These are phyloP conservation scores for Ambrosia artemisiifolia DNA, from an alignment of 129 eudicot species.

Conservation along the genomic window DNA sequence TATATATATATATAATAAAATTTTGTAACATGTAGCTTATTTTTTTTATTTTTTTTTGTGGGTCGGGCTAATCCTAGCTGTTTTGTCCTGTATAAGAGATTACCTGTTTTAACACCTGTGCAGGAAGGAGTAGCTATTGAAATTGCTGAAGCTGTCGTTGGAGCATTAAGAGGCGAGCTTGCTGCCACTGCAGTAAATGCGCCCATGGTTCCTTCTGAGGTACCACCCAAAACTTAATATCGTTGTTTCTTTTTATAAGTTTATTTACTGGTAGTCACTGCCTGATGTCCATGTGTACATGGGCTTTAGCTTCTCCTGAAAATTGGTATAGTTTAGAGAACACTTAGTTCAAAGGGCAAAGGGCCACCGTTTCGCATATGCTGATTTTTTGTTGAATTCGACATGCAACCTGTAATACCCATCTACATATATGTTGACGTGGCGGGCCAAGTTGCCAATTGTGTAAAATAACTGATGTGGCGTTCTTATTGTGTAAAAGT, in stretches of 20 bases:
- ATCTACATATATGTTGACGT: no score
- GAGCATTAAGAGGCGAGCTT: slow-evolving; percentile 58
- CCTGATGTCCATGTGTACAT: background rate
- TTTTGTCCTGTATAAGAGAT: background rate
- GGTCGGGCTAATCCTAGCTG: background rate
- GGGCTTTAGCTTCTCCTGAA: background rate
- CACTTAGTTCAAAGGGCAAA: background rate
- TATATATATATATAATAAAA: no score
- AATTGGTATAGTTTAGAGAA: background rate
- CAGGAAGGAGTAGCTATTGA: slow-evolving; percentile 44
- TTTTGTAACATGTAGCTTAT: background rate
- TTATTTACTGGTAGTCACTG: background rate
- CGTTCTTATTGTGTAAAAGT: no score
- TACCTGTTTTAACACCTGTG: slow-evolving; percentile 6
- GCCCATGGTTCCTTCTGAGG: slow-evolving; percentile 99
- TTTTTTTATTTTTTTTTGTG: background rate
- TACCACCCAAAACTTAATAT: slow-evolving; percentile 23
- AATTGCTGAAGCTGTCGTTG: slow-evolving; percentile 38
- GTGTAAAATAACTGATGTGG: no score
- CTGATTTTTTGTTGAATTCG: no score
- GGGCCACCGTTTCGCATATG: background rate
- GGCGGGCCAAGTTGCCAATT: no score
- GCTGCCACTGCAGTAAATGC: slow-evolving; percentile 98
- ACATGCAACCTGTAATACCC: no score
- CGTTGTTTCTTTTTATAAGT: background rate